Evolutionary conservation across 75 land plant genomes (phyloP).

Genomic region (Adiantum capillusveneris): DNA sequence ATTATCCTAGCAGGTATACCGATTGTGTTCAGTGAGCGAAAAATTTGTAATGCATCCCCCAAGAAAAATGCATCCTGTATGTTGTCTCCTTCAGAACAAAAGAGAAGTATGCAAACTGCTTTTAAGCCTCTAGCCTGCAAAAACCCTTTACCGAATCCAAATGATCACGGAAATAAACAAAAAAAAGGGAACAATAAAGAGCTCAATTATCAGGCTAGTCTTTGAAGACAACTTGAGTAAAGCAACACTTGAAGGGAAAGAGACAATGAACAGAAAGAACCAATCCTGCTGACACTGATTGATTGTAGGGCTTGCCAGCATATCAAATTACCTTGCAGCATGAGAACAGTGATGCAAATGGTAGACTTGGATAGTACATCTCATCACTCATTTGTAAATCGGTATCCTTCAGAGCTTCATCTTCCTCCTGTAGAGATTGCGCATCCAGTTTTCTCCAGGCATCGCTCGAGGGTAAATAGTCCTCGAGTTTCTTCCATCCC

Average conservation of each 20-base stretch:
- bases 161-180: too few species aligned
- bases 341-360: conserved; percentile 81
- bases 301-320: too few species aligned
- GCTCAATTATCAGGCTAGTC: neutral
- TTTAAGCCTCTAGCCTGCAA: conserved; percentile 75
- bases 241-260: too few species aligned
- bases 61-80: conserved; percentile 75
- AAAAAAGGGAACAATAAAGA: too few species aligned
- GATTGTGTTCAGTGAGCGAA: conserved; percentile 20
- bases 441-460: conserved; percentile 55
- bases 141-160: neutral
- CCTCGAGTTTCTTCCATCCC: conserved; percentile 73
- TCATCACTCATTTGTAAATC: conserved; percentile 52
- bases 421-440: conserved; percentile 31
- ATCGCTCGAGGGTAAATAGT: conserved; percentile 45
- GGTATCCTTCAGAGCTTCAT: conserved; percentile 19
- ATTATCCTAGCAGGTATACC: neutral
- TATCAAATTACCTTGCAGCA: conserved; percentile 60
- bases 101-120: conserved; percentile 76
- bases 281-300: too few species aligned
- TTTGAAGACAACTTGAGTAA: neutral
- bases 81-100: conserved; percentile 97
- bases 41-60: conserved; percentile 66
- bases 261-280: too few species aligned
- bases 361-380: conserved; percentile 77